Conservation (phyloP, 106 monocot species). For the Amphibolis antarctica region DNA sequence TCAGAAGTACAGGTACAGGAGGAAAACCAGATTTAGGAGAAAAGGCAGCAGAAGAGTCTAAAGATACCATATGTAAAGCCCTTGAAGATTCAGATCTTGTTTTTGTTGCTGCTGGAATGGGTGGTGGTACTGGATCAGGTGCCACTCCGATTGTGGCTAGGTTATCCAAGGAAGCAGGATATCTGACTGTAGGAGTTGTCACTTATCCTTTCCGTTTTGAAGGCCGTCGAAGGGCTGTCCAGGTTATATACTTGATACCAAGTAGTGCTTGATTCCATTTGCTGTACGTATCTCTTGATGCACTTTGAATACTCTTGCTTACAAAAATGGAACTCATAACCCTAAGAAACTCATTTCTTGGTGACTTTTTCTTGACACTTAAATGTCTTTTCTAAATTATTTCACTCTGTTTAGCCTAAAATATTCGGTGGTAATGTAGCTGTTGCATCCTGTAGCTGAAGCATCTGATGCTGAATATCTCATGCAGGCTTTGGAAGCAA, state of each 20-base stretch:
- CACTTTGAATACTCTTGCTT: too few relatives aligned
- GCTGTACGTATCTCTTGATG: too few relatives aligned
- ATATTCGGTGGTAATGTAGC: neutral
- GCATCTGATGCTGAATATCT: neutral
- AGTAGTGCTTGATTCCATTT: neutral
- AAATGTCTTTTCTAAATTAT: neutral
- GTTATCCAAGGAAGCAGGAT: constrained; percentile 22
- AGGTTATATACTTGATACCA: constrained; percentile 8
- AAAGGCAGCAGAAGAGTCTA: constrained; percentile 25
- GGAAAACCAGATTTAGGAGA: constrained; percentile 28
- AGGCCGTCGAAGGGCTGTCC: constrained; percentile 22
- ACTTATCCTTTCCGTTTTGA: constrained; percentile 29
- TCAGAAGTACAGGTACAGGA: constrained; percentile 28
- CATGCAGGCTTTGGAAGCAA: constrained; percentile 23
- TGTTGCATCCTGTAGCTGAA: neutral
- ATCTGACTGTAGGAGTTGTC: constrained; percentile 29
- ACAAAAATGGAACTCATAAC: too few relatives aligned
- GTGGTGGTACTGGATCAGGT: constrained; percentile 28
- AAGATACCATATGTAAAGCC: constrained; percentile 13
- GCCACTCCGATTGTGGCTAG: constrained; percentile 21
- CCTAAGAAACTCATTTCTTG: too few relatives aligned
- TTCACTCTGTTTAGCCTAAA: too few relatives aligned
- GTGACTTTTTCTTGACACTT: too few relatives aligned
- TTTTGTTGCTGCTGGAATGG: constrained; percentile 30
- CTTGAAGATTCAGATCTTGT: constrained; percentile 26